Percentiles rank a stretch among this genome's conserved stretches.
These are phyloP conservation scores for Hypsizygus ulmarius DNA, from an alignment of 1,284 basidiomycete genomes.

Conservation along the genomic window DNA sequence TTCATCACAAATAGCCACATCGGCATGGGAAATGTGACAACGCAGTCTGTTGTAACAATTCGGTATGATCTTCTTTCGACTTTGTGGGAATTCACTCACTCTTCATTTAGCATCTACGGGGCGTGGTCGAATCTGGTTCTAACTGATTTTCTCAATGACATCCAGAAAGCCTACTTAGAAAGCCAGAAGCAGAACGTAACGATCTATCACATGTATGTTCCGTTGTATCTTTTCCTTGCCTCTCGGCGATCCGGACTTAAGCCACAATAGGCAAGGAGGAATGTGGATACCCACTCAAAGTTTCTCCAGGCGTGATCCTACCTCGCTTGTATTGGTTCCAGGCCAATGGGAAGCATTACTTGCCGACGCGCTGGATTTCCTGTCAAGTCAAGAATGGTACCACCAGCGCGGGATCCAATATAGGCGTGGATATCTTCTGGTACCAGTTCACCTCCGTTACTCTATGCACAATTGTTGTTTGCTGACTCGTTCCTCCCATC, in stretches of 20 bases:
- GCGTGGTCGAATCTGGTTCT: neutral
- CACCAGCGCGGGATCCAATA: constrained; percentile 66
- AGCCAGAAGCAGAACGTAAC: neutral
- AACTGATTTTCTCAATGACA: neutral
- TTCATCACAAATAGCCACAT: no score
- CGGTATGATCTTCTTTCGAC: no score
- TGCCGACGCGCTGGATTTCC: constrained; percentile 61
- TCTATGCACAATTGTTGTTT: neutral
- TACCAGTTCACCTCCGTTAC: constrained; percentile 17
- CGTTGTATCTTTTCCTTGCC: neutral
- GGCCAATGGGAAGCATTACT: constrained; percentile 59
- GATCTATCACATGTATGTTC: neutral
- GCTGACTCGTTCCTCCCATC: constrained; percentile 3
- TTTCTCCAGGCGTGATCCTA: neutral
- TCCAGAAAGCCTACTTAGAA: neutral
- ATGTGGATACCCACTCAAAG: neutral
- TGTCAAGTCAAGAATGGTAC: constrained; percentile 50
- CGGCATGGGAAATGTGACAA: no score
- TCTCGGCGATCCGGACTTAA: neutral
- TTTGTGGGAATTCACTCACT: no score
- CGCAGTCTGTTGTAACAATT: no score
- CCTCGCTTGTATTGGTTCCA: constrained; percentile 51
- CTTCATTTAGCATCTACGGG: no score
- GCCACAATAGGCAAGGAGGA: neutral
- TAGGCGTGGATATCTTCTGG: constrained; percentile 64